Percentiles rank a stretch among this genome's conserved stretches.
These are phyloP conservation scores for Tremella fuciformis DNA, from an alignment of 768 basidiomycete genomes.

Conservation along the genomic window DNA sequence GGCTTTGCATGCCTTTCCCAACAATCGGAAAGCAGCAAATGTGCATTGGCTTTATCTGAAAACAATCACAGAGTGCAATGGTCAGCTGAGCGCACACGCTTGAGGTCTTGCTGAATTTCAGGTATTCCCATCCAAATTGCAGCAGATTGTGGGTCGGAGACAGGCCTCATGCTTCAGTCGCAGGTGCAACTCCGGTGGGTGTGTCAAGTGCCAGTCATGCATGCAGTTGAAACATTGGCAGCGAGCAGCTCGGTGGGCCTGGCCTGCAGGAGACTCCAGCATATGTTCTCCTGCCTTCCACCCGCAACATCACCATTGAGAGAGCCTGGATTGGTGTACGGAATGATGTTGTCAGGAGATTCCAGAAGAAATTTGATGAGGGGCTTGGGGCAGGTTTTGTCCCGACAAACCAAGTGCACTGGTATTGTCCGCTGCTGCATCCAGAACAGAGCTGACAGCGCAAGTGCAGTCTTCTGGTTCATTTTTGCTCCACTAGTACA, in stretches of 20 bases:
- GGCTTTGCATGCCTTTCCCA: slow-evolving; percentile 1
- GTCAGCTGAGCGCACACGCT: background rate
- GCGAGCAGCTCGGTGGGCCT: too few relatives aligned
- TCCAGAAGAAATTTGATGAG: too few relatives aligned
- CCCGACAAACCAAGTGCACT: background rate
- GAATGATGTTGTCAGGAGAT: too few relatives aligned
- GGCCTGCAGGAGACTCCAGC: too few relatives aligned
- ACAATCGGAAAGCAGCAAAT: slow-evolving; percentile 3
- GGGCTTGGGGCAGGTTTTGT: background rate
- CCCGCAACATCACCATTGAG: too few relatives aligned
- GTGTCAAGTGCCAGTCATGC: too few relatives aligned
- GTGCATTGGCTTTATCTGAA: slow-evolving; percentile 5
- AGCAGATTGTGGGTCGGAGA: slow-evolving; percentile 6
- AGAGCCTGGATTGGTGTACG: too few relatives aligned
- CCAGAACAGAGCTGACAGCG: background rate
- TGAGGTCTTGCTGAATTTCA: background rate
- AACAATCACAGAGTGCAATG: background rate
- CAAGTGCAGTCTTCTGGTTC: slow-evolving; percentile 6
- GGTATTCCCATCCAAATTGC: slow-evolving; percentile 9
- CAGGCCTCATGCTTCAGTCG: background rate
- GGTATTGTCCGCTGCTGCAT: background rate
- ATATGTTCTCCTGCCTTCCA: too few relatives aligned
- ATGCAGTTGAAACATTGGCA: too few relatives aligned
- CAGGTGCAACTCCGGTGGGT: background rate
- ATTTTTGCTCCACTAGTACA: slow-evolving; percentile 7